Conservation (phyloP, 257 asterid species). For the Jacaranda copaia region DNA sequence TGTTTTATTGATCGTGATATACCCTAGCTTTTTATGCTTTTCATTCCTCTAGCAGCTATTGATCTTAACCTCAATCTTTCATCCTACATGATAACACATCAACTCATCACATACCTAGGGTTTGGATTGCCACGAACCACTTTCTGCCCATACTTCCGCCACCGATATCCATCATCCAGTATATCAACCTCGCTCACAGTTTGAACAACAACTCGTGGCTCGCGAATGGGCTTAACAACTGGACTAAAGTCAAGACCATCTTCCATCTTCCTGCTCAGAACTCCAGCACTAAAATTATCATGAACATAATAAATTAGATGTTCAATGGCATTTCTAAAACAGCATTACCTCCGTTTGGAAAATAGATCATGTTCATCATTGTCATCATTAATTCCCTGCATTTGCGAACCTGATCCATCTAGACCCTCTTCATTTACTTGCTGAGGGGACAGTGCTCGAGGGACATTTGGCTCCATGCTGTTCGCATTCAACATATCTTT, state of each 20-base stretch:
- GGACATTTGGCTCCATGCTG: constrained; percentile 45
- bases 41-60: neutral
- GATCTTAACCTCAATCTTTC: neutral
- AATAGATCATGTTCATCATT: constrained; percentile 56
- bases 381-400: constrained; percentile 50
- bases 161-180: constrained; percentile 70
- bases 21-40: neutral
- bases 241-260: constrained; percentile 55
- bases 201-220: constrained; percentile 75
- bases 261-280: constrained; percentile 57
- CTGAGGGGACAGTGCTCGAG: constrained; percentile 53
- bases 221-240: constrained; percentile 64
- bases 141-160: constrained; percentile 80
- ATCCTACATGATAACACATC: neutral
- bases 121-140: constrained; percentile 74
- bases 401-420: constrained; percentile 48
- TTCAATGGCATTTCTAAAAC: constrained; percentile 16
- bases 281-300: constrained; percentile 21
- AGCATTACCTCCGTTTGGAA: constrained; percentile 58
- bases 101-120: constrained; percentile 54
- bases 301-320: neutral
- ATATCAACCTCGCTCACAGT: constrained; percentile 72
- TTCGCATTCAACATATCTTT: constrained; percentile 51
- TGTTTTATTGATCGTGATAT: neutral
- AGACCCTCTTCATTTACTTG: constrained; percentile 51